Evolutionary conservation across 139 green algal species (phyloP).

Genomic region (Chlamydomonas incerta): DNA sequence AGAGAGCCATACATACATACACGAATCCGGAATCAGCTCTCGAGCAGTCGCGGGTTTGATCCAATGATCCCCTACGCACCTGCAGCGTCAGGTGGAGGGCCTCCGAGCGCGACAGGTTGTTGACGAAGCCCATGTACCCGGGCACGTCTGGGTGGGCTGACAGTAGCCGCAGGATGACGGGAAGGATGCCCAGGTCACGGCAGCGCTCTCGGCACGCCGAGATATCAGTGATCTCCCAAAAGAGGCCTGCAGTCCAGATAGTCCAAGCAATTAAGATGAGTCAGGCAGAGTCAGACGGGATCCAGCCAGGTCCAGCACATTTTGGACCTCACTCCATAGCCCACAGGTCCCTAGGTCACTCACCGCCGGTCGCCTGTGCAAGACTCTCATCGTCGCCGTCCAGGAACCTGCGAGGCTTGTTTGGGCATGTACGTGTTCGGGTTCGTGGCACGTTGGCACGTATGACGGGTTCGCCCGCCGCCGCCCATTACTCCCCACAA

Average conservation of each 20-base stretch:
- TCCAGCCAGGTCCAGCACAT: too few species aligned
- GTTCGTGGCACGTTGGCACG: too few species aligned
- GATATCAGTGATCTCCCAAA: slow-evolving; percentile 1
- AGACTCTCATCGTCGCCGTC: background rate
- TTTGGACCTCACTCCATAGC: too few species aligned
- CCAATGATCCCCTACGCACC: background rate
- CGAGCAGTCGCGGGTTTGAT: too few species aligned
- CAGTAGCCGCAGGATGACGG: background rate
- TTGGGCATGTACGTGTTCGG: too few species aligned
- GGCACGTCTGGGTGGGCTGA: background rate
- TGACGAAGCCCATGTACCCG: slow-evolving; percentile 1
- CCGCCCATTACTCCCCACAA: background rate
- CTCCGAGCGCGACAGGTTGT: slow-evolving; percentile 12
- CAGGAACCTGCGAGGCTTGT: background rate
- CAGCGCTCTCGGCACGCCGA: background rate
- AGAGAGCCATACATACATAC: too few species aligned
- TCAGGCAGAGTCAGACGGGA: too few species aligned
- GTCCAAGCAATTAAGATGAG: too few species aligned
- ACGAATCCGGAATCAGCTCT: too few species aligned
- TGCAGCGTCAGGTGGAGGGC: slow-evolving; percentile 14
- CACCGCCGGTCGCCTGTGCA: background rate
- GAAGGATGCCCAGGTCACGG: slow-evolving; percentile 9
- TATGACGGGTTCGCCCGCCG: too few species aligned
- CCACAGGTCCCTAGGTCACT: background rate
- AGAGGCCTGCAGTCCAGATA: background rate